These are phyloP conservation scores for Parathielavia appendiculata DNA, from an alignment of 495 filamentous ascomycete genomes.

Conservation along the genomic window DNA sequence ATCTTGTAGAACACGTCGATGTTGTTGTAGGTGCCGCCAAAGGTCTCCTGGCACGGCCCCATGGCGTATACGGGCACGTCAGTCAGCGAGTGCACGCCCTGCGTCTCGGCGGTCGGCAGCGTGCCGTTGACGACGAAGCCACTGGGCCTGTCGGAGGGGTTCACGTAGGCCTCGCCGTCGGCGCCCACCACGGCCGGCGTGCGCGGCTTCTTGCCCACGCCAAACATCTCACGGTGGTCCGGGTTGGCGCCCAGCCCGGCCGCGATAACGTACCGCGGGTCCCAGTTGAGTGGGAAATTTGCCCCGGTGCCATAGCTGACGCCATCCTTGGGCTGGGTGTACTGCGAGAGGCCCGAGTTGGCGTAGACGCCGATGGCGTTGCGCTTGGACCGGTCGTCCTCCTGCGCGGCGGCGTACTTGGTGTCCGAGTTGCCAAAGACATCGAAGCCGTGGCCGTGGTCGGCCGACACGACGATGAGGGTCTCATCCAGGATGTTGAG, in stretches of 20 bases:
- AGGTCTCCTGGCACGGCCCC: conserved; percentile 67
- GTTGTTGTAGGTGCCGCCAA: conserved; percentile 62
- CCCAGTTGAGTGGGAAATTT: conserved; percentile 70
- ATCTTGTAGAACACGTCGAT: conserved; percentile 71
- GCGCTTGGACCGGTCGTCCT: conserved; percentile 58
- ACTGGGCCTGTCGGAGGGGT: conserved; percentile 55
- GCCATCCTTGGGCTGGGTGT: conserved; percentile 42
- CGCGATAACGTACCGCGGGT: conserved; percentile 68
- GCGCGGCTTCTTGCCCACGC: conserved; percentile 54
- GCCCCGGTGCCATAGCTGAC: conserved; percentile 56
- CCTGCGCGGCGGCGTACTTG: conserved; percentile 56
- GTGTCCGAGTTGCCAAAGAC: conserved; percentile 48
- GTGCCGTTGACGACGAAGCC: conserved; percentile 68
- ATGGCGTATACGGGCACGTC: conserved; percentile 70
- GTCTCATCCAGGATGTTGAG: conserved; percentile 58
- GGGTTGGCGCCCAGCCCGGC: conserved; percentile 59
- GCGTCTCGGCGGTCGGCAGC: conserved; percentile 47
- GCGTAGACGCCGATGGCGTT: conserved; percentile 62
- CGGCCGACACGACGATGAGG: conserved; percentile 64
- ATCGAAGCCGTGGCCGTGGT: conserved; percentile 71
- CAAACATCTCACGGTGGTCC: conserved; percentile 63
- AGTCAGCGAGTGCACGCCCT: conserved; percentile 68
- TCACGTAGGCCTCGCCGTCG: conserved; percentile 51
- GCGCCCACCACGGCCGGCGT: conserved; percentile 45
- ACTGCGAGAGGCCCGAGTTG: conserved; percentile 63